Evolutionary conservation across 768 basidiomycete genomes (phyloP), one percentile per base, ranked within the genome.

Genomic region (Russula sp.): DNA sequence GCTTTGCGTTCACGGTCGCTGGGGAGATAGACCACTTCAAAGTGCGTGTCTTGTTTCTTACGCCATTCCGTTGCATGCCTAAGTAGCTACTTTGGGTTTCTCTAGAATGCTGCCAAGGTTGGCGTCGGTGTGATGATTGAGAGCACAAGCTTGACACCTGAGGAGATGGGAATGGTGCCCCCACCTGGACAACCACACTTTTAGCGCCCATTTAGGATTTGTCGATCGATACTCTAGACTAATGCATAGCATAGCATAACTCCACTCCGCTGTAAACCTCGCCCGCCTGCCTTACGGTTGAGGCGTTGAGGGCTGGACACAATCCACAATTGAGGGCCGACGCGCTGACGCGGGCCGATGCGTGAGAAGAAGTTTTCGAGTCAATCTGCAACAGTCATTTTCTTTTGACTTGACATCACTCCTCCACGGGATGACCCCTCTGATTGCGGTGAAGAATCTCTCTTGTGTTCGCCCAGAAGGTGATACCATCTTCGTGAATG

Each of bases 11-110:
- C 81, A 74, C 95, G 68, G 85, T 99, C 49, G 83, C 92, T 18
- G 97, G 97, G 10, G 97, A 99, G 80, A 93, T 99, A 67, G 97
- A 99, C 74, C 97, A 99, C 81, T 88, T 93, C 80, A 98, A 95
- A 86, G 94, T 92, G 68, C 65, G 76, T 67, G 6, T 18, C 32
- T 9, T 10, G 1, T 3, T 13, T 51, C 14, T 9, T 45, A 8
- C 32, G 1, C 13, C 59, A 7, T 66, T 48, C 5, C 4, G 45
- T 5, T 56, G 59, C 25, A 16, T 60, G 54, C 16, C 41, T 45
- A 32, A 54, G 36, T 41, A 58, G 2, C 10, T n/a, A n/a, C n/a
- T 43, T 38, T 49, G 36, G 36, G 48, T 34, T 25, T 56, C 41
- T 60, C 14, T 66, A 98, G 93, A 94, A 93, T 74, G 79, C 92